Evolutionary conservation across 176 grass and related monocot species (phyloP).

Genomic region (Areca catechu): DNA sequence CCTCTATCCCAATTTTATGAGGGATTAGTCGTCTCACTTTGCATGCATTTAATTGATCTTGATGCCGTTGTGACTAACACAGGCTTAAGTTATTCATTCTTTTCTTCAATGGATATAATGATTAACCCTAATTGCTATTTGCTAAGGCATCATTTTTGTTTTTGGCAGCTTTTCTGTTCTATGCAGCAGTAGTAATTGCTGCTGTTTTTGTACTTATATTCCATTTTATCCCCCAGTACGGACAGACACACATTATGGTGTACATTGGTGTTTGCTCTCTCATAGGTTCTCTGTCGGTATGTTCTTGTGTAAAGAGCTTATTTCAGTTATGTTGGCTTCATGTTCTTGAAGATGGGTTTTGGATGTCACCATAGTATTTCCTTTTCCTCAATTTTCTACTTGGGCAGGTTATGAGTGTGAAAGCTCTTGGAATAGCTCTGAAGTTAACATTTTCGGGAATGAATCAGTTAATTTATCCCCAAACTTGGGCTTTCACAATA

Average conservation of each 20-base stretch:
- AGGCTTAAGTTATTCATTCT: no score
- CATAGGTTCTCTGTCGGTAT: conserved; percentile 76
- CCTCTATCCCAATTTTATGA: no score
- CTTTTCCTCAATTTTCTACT: conserved; percentile 4
- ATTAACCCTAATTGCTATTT: neutral
- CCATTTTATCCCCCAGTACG: conserved; percentile 60
- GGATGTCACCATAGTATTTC: no score
- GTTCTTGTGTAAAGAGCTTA: neutral
- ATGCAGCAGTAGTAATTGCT: conserved; percentile 46
- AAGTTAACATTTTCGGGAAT: conserved; percentile 80
- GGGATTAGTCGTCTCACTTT: no score
- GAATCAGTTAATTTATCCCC: conserved; percentile 69
- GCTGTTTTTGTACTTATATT: conserved; percentile 44
- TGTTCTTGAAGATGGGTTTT: neutral
- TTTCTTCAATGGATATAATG: no score
- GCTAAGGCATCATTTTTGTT: conserved; percentile 4
- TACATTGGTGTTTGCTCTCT: conserved; percentile 90
- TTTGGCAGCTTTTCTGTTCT: conserved; percentile 60
- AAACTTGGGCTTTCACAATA: conserved; percentile 65
- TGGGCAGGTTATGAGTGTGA: conserved; percentile 79
- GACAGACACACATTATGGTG: conserved; percentile 84
- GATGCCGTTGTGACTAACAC: no score
- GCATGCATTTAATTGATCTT: no score
- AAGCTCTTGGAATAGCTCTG: conserved; percentile 85
- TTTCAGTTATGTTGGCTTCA: neutral